A percentile compares a stretch with the other conserved stretches of the same genome.
Conservation (phyloP, 2,329 filamentous ascomycete genomes). For the Paradendryphiella salina region DNA sequence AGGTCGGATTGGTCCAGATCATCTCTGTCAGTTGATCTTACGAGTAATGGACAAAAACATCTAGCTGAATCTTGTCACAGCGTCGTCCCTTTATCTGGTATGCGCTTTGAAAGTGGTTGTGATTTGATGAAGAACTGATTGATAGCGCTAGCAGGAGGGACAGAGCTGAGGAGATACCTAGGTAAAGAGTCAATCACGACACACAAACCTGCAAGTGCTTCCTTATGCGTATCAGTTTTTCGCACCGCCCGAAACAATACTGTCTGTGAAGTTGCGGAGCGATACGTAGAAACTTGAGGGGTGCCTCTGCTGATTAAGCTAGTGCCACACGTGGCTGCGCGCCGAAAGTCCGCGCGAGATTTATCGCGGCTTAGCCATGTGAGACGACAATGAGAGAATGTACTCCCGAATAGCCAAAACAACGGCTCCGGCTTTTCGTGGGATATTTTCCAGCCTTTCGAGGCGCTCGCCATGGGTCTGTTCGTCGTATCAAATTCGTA, state of each 20-base stretch:
- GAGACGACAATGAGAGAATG: conserved; percentile 35
- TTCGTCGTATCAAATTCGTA: conserved; percentile 25
- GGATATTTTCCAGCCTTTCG: conserved; percentile 17
- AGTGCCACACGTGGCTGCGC: conserved; percentile 20
- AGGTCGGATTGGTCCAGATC: too few relatives aligned
- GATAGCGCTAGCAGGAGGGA: too few relatives aligned
- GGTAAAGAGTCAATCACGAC: too few relatives aligned
- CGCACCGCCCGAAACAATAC: neutral
- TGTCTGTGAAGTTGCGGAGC: neutral
- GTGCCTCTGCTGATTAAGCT: neutral
- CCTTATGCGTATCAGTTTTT: too few relatives aligned
- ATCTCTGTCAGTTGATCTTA: too few relatives aligned
- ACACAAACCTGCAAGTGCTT: too few relatives aligned
- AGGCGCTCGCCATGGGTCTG: conserved; percentile 30
- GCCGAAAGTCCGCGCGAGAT: conserved; percentile 22
- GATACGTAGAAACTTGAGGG: neutral
- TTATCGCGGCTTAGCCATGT: conserved; percentile 15
- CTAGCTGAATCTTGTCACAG: too few relatives aligned
- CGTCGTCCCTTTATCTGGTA: too few relatives aligned
- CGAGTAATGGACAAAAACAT: too few relatives aligned
- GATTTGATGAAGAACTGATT: too few relatives aligned
- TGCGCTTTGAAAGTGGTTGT: too few relatives aligned
- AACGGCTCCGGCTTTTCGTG: conserved; percentile 23
- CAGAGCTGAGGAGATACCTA: too few relatives aligned
- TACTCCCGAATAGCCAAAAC: conserved; percentile 29